Evolutionary conservation across 176 grass and related monocot genomes (phyloP).

Genomic region (Musa troglodytarum): DNA sequence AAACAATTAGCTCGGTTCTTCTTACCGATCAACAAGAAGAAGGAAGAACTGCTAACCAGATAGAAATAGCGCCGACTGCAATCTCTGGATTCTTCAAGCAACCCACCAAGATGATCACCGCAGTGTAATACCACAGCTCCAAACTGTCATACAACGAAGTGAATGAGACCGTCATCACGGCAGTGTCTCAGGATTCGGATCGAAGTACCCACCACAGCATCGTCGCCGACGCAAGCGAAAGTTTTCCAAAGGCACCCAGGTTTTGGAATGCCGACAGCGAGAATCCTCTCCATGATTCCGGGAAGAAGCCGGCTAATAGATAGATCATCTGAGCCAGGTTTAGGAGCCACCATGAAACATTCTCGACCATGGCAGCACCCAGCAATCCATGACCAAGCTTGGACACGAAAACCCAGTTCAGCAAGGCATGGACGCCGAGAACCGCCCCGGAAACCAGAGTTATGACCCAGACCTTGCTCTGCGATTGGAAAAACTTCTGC

Average conservation of each 20-base stretch:
- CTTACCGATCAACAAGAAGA: not conserved
- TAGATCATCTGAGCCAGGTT: conserved; percentile 8
- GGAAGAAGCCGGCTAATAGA: conserved; percentile 8
- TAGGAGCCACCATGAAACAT: conserved; percentile 17
- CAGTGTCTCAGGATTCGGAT: not conserved
- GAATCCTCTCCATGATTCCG: conserved; percentile 17
- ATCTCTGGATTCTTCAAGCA: conserved; percentile 16
- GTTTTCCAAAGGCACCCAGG: conserved; percentile 11
- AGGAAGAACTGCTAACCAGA: not conserved
- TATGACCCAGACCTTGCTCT: conserved; percentile 21
- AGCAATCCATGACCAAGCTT: conserved; percentile 5
- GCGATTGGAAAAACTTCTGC: conserved; percentile 20
- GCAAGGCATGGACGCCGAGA: conserved; percentile 5
- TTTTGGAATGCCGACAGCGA: conserved; percentile 6
- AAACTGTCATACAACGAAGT: conserved; percentile 2
- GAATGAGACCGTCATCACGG: not conserved
- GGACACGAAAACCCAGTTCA: conserved; percentile 9
- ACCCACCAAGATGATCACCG: conserved; percentile 12
- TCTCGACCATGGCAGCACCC: conserved; percentile 11
- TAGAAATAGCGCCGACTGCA: conserved; percentile 9
- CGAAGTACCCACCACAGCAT: conserved; percentile 8
- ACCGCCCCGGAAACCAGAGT: not conserved
- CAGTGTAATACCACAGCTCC: conserved; percentile 24
- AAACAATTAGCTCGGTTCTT: not conserved
- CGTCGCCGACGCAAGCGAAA: conserved; percentile 13